A percentile compares a stretch with the other conserved stretches of the same genome.
phyloP scores from a whole-genome alignment of 73 alveolate species.

The Breviolum minutum region DNA sequence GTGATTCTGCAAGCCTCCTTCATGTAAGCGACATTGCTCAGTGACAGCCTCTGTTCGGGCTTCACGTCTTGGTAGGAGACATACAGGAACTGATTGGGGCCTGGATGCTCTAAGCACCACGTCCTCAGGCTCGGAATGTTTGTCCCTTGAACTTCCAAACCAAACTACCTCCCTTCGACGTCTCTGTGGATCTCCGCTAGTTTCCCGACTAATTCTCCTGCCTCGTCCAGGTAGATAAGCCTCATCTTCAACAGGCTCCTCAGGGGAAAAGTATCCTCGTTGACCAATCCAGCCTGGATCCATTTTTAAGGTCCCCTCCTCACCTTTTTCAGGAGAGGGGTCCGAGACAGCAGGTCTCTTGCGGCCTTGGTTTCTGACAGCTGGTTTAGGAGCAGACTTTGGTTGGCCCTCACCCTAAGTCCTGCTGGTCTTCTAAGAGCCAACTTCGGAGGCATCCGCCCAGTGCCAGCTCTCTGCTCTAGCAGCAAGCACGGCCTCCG shows the following conservation, averaged over 20 bases:
- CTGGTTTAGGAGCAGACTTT: neutral
- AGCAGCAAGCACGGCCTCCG: neutral
- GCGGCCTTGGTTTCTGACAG: neutral
- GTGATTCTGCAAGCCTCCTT: neutral
- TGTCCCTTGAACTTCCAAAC: neutral
- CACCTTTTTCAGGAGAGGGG: no score
- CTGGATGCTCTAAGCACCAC: neutral
- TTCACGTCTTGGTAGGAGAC: neutral
- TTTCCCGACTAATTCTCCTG: neutral
- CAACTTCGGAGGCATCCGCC: constrained; percentile 16
- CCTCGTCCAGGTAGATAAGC: neutral
- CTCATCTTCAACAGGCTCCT: neutral
- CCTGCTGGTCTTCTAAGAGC: neutral
- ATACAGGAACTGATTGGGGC: neutral
- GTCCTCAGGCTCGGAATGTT: neutral
- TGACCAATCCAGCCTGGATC: neutral
- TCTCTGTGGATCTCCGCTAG: neutral
- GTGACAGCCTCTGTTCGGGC: neutral
- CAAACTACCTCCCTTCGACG: neutral
- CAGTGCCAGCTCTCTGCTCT: neutral
- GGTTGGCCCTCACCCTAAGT: neutral
- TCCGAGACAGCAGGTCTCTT: neutral
- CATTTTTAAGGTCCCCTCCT: neutral
- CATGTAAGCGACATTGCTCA: neutral
- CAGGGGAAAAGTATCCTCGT: neutral